A percentile compares a stretch with the other conserved stretches of the same genome.
phyloP scores from a whole-genome alignment of 768 basidiomycete species.

The Filobasidium wieringae region DNA sequence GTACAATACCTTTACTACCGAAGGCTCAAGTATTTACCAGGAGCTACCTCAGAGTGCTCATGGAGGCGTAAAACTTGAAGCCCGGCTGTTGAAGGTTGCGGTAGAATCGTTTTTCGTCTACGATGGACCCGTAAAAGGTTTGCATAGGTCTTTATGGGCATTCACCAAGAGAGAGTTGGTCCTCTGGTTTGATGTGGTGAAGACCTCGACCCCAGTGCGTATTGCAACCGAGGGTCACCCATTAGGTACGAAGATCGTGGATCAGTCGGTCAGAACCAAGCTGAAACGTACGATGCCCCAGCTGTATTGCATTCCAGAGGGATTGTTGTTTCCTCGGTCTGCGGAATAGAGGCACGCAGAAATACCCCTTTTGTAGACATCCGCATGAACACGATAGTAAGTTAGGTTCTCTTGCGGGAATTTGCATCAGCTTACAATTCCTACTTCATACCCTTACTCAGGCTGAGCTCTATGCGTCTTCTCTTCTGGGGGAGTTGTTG shows the following conservation, averaged over 20 bases:
- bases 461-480: not conserved
- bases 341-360: not conserved
- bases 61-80: not conserved
- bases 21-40: not conserved
- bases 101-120: not conserved
- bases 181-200: not conserved
- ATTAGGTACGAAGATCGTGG: not conserved
- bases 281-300: not conserved
- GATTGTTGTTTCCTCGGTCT: not conserved
- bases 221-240: not conserved
- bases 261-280: not conserved
- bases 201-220: not conserved
- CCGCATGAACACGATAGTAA: not conserved
- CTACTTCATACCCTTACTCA: not conserved
- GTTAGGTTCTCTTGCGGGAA: not conserved
- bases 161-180: not conserved
- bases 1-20: slow-evolving; percentile 9
- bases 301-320: not conserved
- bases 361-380: not conserved
- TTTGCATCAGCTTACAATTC: too few species aligned
- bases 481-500: not conserved
- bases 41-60: slow-evolving; percentile 46
- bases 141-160: not conserved
- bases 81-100: not conserved
- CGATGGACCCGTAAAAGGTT: not conserved